Percentiles rank a stretch among this genome's conserved stretches.
Conservation (phyloP, 1,284 basidiomycete species). For the Naganishia liquefaciens region DNA sequence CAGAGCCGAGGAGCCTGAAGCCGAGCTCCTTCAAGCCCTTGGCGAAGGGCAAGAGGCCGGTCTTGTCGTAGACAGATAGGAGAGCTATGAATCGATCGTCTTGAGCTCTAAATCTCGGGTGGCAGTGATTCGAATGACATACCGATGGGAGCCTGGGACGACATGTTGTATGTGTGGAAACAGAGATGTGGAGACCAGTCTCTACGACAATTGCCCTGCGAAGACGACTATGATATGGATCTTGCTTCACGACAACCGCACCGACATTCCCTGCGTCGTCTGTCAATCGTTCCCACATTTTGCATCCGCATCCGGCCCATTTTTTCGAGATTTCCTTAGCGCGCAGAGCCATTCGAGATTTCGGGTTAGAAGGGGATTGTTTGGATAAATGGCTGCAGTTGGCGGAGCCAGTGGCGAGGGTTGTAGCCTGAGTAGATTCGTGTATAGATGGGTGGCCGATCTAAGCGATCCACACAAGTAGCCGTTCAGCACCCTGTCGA, state of each 20-base stretch:
- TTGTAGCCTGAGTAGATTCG: too few relatives aligned
- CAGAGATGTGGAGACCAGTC: not conserved
- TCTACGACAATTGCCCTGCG: not conserved
- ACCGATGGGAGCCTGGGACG: slow-evolving; percentile 44
- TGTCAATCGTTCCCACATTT: not conserved
- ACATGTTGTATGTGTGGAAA: slow-evolving; percentile 12
- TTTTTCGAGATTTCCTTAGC: slow-evolving; percentile 18
- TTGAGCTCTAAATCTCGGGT: not conserved
- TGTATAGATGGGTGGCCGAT: too few relatives aligned
- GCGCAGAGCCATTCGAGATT: not conserved
- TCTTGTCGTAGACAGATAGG: slow-evolving; percentile 97
- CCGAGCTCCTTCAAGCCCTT: slow-evolving; percentile 76
- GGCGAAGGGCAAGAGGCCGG: slow-evolving; percentile 84
- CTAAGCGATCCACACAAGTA: too few relatives aligned
- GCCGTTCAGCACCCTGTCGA: too few relatives aligned
- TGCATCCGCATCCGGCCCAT: not conserved
- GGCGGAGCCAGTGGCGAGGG: not conserved
- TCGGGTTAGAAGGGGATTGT: not conserved
- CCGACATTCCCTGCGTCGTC: too few relatives aligned
- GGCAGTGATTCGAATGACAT: slow-evolving; percentile 11
- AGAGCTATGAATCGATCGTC: slow-evolving; percentile 64
- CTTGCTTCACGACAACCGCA: not conserved
- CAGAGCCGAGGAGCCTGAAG: slow-evolving; percentile 87
- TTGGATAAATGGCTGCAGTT: not conserved
- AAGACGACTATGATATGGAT: not conserved